Evolutionary conservation across 345 rosid species (phyloP), one percentile per base, ranked within the genome.

Genomic region (Eucalyptus melliodora): DNA sequence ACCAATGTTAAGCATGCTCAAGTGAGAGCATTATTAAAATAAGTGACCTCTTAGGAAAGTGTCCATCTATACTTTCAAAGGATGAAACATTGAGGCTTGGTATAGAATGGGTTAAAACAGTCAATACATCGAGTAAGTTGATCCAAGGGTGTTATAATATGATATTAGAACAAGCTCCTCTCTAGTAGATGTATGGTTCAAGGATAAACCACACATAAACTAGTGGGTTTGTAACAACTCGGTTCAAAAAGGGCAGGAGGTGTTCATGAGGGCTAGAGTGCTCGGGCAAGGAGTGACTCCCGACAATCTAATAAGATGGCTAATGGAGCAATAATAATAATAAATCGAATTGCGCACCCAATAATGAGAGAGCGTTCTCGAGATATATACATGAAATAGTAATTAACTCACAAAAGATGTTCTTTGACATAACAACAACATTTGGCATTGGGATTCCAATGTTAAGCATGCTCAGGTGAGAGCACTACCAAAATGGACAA

Each of bases 281-380:
- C 9, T 51, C 0, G 9, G 23, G 56, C 56, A 7, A 51, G 23
- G 56, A 51, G 23, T 51, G 23, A 17, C 23, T 51, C 56, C 2
- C 2, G 23, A 17, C 23, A 17, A 51, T 17, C 56, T 51, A 51
- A 1, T 16, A 50, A 50, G 53, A 50, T 60, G 65, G 67, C 67
- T 11, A 60, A 24, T 60, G 7, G 14, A 60, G 31, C 0, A 60
- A 47, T 7, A 44, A 44, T 42, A 27, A 24, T 9, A 59, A 11
- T 0, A 60, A 60, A 27, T 51, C 5, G 3, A 60, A 12, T 27
- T 27, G 0, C 0, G 8, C 17, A 60, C 0, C 31, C 8, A 1
- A 60, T 60, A 27, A n/a, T 6, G n/a, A 60, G n/a, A 27, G 31
- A 60, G 16, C 1, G 9, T 12, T 27, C 16, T 60, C 0, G 4